phyloP scores from a whole-genome alignment of 768 basidiomycete genomes.

The Suillus clintonianus region DNA sequence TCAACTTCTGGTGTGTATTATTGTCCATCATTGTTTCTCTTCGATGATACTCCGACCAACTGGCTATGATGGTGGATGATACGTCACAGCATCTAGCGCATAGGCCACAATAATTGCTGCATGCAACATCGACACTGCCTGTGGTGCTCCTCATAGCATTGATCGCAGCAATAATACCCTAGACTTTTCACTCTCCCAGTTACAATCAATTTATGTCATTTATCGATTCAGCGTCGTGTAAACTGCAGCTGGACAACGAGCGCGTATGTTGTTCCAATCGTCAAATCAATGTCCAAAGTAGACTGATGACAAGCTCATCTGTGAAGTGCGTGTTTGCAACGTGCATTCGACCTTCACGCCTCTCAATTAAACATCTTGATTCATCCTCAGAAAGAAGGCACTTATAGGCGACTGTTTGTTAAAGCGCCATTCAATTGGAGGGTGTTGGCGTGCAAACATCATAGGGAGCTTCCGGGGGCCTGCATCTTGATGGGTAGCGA shows the following conservation, averaged over 20 bases:
- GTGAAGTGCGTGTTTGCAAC: too few relatives aligned
- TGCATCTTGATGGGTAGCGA: too few relatives aligned
- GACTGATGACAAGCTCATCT: too few relatives aligned
- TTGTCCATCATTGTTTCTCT: not conserved
- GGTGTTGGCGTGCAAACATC: too few relatives aligned
- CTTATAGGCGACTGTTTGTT: too few relatives aligned
- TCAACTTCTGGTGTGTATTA: constrained; percentile 1
- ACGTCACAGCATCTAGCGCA: not conserved
- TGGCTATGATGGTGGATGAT: not conserved
- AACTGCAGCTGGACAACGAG: not conserved
- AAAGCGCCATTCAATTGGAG: too few relatives aligned
- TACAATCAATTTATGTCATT: not conserved
- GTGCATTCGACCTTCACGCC: too few relatives aligned
- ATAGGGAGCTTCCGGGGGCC: too few relatives aligned
- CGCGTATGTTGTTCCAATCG: not conserved
- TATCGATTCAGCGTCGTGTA: not conserved
- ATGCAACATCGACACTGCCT: not conserved
- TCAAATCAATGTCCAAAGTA: not conserved
- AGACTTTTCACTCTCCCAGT: not conserved
- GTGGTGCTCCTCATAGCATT: not conserved
- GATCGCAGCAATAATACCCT: not conserved
- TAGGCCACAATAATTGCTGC: not conserved
- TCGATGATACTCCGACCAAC: not conserved
- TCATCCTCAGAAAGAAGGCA: too few relatives aligned
- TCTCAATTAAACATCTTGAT: too few relatives aligned